These are phyloP conservation scores for Phytopythium litorale DNA, from an alignment of 352 stramenopile genomes.

Conservation along the genomic window DNA sequence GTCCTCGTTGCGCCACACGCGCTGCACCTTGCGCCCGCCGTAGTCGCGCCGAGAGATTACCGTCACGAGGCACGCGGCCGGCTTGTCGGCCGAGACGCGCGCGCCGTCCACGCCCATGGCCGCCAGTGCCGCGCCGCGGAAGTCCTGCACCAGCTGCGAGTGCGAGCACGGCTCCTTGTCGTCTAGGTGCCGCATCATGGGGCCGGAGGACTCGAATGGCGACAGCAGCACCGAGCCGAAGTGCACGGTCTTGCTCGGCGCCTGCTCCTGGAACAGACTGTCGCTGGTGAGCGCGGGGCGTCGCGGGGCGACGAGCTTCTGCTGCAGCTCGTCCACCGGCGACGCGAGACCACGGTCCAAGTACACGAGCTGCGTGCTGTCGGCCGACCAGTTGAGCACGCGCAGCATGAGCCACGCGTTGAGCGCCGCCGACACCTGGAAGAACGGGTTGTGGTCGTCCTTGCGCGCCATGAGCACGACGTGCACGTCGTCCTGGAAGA, in stretches of 20 bases:
- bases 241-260: constrained; percentile 26
- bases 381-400: constrained; percentile 20
- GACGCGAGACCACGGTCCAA: constrained; percentile 41
- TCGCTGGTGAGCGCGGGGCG: constrained; percentile 16
- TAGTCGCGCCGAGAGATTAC: constrained; percentile 54
- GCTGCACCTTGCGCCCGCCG: constrained; percentile 40
- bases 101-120: constrained; percentile 15
- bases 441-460: constrained; percentile 55
- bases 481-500: constrained; percentile 1
- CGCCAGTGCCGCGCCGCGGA: constrained; percentile 20
- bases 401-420: constrained; percentile 46
- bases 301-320: constrained; percentile 16
- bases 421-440: constrained; percentile 35
- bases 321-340: constrained; percentile 35
- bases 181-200: constrained; percentile 42
- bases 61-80: constrained; percentile 32
- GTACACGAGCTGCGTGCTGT: constrained; percentile 7
- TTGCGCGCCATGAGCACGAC: constrained; percentile 31
- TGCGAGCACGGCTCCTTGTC: constrained; percentile 34
- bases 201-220: constrained; percentile 35
- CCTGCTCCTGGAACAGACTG: constrained; percentile 15
- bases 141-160: constrained; percentile 18
- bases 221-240: constrained; percentile 31
- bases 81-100: background rate
- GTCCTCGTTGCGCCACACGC: constrained; percentile 65